phyloP scores from a whole-genome alignment of 169 alveolate genomes.

The Plasmodium chabaudi region DNA sequence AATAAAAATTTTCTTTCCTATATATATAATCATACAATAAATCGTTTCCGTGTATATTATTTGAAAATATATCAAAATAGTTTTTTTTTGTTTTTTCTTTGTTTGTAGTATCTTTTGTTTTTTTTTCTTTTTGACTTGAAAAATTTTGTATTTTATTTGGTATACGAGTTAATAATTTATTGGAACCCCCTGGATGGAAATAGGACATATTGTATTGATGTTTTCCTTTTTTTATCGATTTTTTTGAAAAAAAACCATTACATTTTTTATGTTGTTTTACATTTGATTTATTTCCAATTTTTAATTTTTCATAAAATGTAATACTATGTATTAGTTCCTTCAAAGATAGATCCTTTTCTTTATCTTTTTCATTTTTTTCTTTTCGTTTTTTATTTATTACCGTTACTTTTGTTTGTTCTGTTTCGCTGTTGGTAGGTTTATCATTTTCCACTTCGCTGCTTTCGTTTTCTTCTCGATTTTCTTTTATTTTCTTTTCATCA shows the following conservation, averaged over 20 bases:
- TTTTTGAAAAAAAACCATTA: neutral
- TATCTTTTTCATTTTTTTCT: neutral
- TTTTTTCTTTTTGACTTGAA: neutral
- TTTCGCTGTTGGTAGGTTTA: neutral
- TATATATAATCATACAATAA: slow-evolving; percentile 40
- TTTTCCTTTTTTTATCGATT: neutral
- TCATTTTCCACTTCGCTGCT: slow-evolving; percentile 3
- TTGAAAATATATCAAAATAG: neutral
- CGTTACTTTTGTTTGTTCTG: neutral
- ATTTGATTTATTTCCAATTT: neutral
- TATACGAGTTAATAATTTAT: no score
- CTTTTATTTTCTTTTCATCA: slow-evolving; percentile 5
- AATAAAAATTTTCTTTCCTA: slow-evolving; percentile 14
- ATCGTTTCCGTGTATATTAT: slow-evolving; percentile 32
- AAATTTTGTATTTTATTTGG: neutral
- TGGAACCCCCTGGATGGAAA: no score
- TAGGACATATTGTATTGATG: no score
- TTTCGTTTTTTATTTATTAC: neutral
- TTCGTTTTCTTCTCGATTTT: neutral
- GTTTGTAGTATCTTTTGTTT: neutral
- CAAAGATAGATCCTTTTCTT: neutral
- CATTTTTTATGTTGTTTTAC: neutral
- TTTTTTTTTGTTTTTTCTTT: neutral
- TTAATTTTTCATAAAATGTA: neutral
- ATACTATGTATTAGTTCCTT: neutral